These are phyloP conservation scores for Rossbeevera mucosa DNA, from an alignment of 768 basidiomycete genomes.

Conservation along the genomic window DNA sequence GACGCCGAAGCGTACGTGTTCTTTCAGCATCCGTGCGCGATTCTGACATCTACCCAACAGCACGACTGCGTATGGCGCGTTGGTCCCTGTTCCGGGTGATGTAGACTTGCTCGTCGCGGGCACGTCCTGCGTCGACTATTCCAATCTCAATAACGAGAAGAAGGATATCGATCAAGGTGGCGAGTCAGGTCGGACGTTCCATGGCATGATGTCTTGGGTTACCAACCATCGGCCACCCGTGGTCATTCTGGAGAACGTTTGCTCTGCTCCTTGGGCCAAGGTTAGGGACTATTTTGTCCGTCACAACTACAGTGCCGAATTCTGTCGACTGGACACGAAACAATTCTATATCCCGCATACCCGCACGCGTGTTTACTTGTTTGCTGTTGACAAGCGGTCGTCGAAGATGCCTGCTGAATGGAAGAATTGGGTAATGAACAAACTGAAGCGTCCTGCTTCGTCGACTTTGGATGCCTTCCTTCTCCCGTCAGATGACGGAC, in stretches of 20 bases:
- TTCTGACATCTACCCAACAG: slow-evolving; percentile 36
- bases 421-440: slow-evolving; percentile 53
- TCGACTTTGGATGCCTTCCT: slow-evolving; percentile 88
- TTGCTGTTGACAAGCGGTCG: slow-evolving; percentile 66
- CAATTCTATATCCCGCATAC: slow-evolving; percentile 94
- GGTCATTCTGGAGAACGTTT: slow-evolving; percentile 95
- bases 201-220: slow-evolving; percentile 94
- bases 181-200: slow-evolving; percentile 90
- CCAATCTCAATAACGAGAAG: slow-evolving; percentile 90
- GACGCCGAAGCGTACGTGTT: slow-evolving; percentile 65
- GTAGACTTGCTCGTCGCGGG: slow-evolving; percentile 90
- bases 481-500: slow-evolving; percentile 85
- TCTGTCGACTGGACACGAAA: slow-evolving; percentile 75
- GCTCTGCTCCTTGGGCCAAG: slow-evolving; percentile 78
- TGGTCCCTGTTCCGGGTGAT: slow-evolving; percentile 81
- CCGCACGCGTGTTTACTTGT: slow-evolving; percentile 81
- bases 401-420: slow-evolving; percentile 65
- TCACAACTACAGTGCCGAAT: slow-evolving; percentile 70
- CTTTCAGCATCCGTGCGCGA: neutral
- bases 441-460: slow-evolving; percentile 79
- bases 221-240: slow-evolving; percentile 79
- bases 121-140: slow-evolving; percentile 96
- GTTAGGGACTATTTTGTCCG: slow-evolving; percentile 75
- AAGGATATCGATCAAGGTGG: slow-evolving; percentile 87
- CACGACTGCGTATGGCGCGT: slow-evolving; percentile 87